Evolutionary conservation across 2,329 filamentous ascomycete species (phyloP).

Genomic region (Penicillium sp.): DNA sequence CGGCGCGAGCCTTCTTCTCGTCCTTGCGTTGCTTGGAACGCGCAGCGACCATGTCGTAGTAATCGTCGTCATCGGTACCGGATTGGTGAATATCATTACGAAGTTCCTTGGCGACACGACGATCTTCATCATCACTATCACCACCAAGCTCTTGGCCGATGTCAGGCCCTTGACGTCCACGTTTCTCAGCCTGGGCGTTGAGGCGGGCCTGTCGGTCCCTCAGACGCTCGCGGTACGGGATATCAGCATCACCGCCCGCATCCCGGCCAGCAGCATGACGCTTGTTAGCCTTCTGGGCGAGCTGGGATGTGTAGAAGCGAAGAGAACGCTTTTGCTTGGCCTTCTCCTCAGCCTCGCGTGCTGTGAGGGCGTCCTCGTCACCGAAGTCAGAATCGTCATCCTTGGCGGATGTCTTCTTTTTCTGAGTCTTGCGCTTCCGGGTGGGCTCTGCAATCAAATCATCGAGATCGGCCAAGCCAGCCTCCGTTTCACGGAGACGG

Average conservation of each 20-base stretch:
- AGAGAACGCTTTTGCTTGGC: slow-evolving; percentile 84
- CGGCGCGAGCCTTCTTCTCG: slow-evolving; percentile 67
- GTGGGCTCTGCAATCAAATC: slow-evolving; percentile 53
- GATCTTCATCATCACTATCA: slow-evolving; percentile 65
- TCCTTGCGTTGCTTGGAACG: slow-evolving; percentile 58
- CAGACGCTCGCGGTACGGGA: slow-evolving; percentile 81
- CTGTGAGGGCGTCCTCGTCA: slow-evolving; percentile 77
- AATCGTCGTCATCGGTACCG: slow-evolving; percentile 53
- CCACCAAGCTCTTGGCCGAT: slow-evolving; percentile 68
- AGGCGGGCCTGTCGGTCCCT: slow-evolving; percentile 81
- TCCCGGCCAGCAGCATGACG: slow-evolving; percentile 62
- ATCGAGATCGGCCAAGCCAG: slow-evolving; percentile 70
- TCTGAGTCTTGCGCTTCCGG: slow-evolving; percentile 46
- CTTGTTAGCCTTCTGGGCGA: slow-evolving; percentile 89
- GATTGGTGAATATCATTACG: slow-evolving; percentile 36
- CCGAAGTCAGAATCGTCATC: slow-evolving; percentile 82
- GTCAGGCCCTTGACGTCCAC: slow-evolving; percentile 64
- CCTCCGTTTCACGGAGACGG: slow-evolving; percentile 58
- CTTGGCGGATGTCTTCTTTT: slow-evolving; percentile 31
- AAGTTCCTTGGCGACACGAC: slow-evolving; percentile 53
- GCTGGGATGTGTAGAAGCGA: slow-evolving; percentile 97
- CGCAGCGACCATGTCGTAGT: slow-evolving; percentile 84
- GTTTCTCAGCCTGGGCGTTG: slow-evolving; percentile 81
- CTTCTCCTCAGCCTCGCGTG: slow-evolving; percentile 79
- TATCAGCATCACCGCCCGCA: slow-evolving; percentile 57